Percentiles rank a stretch among this genome's conserved stretches.
These are phyloP conservation scores for Tolypocladium ovalisporum DNA, from an alignment of 2,329 filamentous ascomycete genomes.

Conservation along the genomic window DNA sequence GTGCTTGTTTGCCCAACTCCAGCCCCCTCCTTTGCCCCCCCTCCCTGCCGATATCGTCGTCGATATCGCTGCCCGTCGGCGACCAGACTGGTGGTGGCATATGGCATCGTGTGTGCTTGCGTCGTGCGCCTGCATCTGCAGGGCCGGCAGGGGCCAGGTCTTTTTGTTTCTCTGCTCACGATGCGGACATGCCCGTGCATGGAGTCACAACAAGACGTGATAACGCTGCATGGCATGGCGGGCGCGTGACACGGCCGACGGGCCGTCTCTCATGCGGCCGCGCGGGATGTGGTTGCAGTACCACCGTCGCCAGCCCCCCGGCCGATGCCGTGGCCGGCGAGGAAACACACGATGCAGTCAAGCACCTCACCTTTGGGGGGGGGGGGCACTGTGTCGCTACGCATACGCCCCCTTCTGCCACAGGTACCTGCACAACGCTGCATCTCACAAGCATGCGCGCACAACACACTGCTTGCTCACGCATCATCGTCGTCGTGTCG, in stretches of 20 bases:
- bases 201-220: not conserved
- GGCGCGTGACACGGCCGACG: slow-evolving; percentile 1
- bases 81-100: not conserved
- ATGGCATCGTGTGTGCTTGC: not conserved
- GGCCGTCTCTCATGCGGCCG: not conserved
- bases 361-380: not conserved
- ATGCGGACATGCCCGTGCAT: not conserved
- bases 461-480: not conserved
- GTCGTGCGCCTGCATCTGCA: not conserved
- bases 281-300: not conserved
- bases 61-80: not conserved
- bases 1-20: not conserved
- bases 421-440: not conserved
- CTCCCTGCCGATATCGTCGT: not conserved
- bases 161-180: not conserved
- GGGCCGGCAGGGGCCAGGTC: not conserved
- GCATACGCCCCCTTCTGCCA: not conserved
- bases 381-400: not conserved
- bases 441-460: not conserved
- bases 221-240: not conserved
- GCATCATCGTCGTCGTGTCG: not conserved
- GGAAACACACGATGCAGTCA: not conserved
- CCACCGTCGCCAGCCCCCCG: not conserved
- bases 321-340: not conserved
- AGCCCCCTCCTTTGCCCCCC: not conserved